phyloP scores from a whole-genome alignment of 2,329 filamentous ascomycete genomes.

The Exophiala calicioides region DNA sequence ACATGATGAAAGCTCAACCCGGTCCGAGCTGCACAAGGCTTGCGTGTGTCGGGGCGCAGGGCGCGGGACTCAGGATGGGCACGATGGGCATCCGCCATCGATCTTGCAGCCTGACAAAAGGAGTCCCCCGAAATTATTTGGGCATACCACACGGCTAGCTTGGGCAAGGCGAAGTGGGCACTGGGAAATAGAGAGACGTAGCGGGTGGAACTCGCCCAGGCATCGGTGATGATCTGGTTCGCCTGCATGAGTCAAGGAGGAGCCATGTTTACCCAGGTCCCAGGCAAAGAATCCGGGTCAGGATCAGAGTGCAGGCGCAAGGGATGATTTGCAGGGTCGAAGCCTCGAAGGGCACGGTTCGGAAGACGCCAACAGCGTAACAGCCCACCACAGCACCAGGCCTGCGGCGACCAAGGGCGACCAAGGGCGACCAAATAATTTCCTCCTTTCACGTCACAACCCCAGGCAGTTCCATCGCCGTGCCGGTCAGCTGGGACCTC shows the following conservation, averaged over 20 bases:
- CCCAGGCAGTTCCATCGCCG: constrained; percentile 26
- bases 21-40: too few species aligned
- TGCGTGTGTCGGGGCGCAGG: too few species aligned
- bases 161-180: constrained; percentile 6
- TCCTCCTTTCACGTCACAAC: constrained; percentile 6
- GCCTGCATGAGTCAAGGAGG: background rate
- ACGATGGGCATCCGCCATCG: too few species aligned
- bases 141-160: constrained; percentile 1
- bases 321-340: too few species aligned
- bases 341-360: too few species aligned
- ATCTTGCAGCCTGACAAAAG: constrained; percentile 4
- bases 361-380: too few species aligned
- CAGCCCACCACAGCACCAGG: background rate
- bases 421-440: too few species aligned
- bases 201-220: background rate
- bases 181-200: background rate
- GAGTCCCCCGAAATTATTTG: constrained; percentile 12
- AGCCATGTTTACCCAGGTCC: too few species aligned
- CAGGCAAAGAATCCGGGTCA: too few species aligned
- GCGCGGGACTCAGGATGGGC: too few species aligned
- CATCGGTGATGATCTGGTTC: constrained; percentile 1
- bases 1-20: too few species aligned
- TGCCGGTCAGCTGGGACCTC: constrained; percentile 28
- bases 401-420: background rate
- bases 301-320: too few species aligned